Base-by-base conservation (phyloP, 352 stramenopile genomes). In the Discostella stelligera region DNA sequence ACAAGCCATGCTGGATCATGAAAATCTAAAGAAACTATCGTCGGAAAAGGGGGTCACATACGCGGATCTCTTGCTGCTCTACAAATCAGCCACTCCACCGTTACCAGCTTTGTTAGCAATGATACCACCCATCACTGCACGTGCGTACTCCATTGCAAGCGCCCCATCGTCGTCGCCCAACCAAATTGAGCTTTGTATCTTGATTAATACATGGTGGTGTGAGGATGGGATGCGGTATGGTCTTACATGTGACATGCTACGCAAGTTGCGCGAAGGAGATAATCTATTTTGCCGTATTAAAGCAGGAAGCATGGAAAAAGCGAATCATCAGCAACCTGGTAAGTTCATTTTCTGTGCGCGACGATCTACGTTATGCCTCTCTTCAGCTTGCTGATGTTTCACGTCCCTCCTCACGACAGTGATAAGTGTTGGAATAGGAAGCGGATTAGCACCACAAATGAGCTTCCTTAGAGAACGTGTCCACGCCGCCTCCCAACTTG, bases 181-280 rank as follows among this genome's bases (percentile, higher is more conserved):
- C 30, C 41, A 18, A 37, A 80, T 84, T 39, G 83, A 89, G 55
- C 64, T 89, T 21, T 80, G 77, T 44, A 76, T 89, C 11, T 72
- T 87, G 60, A 89, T 89, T 73, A 74, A 87, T 30, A 87, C 77
- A 32, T 89, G 70, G 76, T 89, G 83, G 83, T 85, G 79, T 52
- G 79, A 86, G 0, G 80, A 79, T 61, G 82, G 75, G 13, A 83
- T 85, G 69, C 59, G 71, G 32, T 83, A 82, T 77, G 83, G 83
- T 69, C 56, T 85, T 13, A 87, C 75, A 53, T 84, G 83, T 74
- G 71, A 89, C 44, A 89, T 89, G 83, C 62, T 89, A 46, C 79
- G 83, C 11, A 79, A 89, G 46, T 46, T 85, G 44, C 2, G 66
- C 30, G 20, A 53, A 50, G 80, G 83, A 46, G 79, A 89, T 61